Percentiles rank a stretch among this genome's conserved stretches.
phyloP scores from a whole-genome alignment of 2,329 filamentous ascomycete species.

The Leptographium radiaticola region DNA sequence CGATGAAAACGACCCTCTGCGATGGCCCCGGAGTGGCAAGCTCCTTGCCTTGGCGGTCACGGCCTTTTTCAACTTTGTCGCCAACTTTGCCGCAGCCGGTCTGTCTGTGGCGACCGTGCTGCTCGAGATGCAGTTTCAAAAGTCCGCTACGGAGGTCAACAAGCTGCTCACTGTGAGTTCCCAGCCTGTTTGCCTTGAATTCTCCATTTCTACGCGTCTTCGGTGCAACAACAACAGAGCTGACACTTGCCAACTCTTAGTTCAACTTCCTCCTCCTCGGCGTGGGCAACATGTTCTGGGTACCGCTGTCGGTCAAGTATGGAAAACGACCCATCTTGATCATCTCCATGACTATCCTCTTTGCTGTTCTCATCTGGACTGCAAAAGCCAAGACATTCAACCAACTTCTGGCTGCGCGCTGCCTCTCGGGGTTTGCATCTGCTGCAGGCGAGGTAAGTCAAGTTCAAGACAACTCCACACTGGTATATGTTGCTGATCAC shows the following conservation, averaged over 20 bases:
- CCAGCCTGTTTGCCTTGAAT: not conserved
- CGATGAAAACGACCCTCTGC: slow-evolving; percentile 2
- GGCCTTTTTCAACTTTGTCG: slow-evolving; percentile 6
- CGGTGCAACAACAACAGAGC: not conserved
- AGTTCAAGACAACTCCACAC: not conserved
- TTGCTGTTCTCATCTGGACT: slow-evolving; percentile 19
- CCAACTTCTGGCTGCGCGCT: slow-evolving; percentile 18
- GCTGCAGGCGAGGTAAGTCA: slow-evolving; percentile 7
- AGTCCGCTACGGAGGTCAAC: not conserved
- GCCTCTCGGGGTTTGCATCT: slow-evolving; percentile 18
- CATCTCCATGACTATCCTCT: slow-evolving; percentile 18
- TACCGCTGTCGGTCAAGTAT: slow-evolving; percentile 19
- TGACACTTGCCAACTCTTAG: not conserved
- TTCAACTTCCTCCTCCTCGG: slow-evolving; percentile 12
- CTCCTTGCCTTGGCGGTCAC: slow-evolving; percentile 1
- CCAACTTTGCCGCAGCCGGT: slow-evolving; percentile 7
- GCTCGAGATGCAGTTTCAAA: slow-evolving; percentile 1
- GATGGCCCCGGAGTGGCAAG: slow-evolving; percentile 5
- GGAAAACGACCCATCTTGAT: slow-evolving; percentile 23
- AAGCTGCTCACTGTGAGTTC: not conserved
- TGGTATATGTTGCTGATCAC: not conserved
- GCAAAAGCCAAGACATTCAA: slow-evolving; percentile 18
- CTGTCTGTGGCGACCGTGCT: slow-evolving; percentile 5
- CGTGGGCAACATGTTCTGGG: slow-evolving; percentile 20
- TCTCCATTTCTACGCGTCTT: too few species aligned